These are phyloP conservation scores for Camellia lanceoleosa DNA, from an alignment of 148 eudicot species.

Conservation along the genomic window DNA sequence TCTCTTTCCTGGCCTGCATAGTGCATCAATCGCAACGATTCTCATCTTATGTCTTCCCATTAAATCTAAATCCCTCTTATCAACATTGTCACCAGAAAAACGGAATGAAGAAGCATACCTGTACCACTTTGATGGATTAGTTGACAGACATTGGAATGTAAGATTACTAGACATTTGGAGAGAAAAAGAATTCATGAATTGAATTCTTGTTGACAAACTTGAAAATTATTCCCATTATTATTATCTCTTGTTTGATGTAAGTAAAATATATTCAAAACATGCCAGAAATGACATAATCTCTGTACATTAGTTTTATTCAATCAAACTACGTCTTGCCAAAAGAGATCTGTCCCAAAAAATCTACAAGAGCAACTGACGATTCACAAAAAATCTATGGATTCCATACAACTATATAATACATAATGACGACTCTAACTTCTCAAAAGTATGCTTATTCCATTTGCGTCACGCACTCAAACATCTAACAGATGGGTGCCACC, in stretches of 20 bases:
- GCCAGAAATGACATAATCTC: too few relatives aligned
- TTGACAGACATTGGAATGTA: neutral
- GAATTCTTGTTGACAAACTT: neutral
- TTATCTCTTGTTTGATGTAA: neutral
- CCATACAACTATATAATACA: too few relatives aligned
- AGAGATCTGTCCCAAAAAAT: too few relatives aligned
- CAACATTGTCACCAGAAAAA: conserved; percentile 65
- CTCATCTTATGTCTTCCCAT: conserved; percentile 76
- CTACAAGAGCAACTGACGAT: too few relatives aligned
- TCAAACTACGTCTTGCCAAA: too few relatives aligned
- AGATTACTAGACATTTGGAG: neutral
- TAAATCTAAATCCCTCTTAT: conserved; percentile 49
- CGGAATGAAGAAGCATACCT: conserved; percentile 88
- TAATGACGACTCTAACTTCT: too few relatives aligned
- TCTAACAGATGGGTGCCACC: too few relatives aligned
- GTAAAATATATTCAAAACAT: too few relatives aligned
- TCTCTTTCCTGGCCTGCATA: conserved; percentile 58
- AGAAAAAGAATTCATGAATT: neutral
- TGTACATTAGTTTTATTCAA: too few relatives aligned
- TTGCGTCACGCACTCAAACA: too few relatives aligned
- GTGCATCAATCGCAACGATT: conserved; percentile 84
- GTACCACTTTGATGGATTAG: conserved; percentile 15
- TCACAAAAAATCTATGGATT: too few relatives aligned
- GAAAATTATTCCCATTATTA: neutral
- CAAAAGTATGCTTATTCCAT: too few relatives aligned